A percentile compares a stretch with the other conserved stretches of the same genome.
Conservation (phyloP, 2,329 filamentous ascomycete species). For the Drechslerella stenobrocha region DNA sequence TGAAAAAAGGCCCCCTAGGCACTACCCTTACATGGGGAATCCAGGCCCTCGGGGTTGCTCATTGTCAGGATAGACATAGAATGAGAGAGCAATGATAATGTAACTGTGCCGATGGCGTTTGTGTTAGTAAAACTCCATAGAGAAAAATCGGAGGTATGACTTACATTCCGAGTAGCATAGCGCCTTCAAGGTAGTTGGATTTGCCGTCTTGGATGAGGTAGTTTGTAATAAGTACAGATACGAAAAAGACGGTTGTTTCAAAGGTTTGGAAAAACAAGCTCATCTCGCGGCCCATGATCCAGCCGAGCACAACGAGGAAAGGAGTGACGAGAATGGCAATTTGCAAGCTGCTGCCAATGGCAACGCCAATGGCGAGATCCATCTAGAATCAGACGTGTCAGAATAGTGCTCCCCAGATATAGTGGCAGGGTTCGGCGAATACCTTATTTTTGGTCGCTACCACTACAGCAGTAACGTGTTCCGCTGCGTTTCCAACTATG, state of each 20-base stretch:
- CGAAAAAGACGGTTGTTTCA: slow-evolving; percentile 53
- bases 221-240: slow-evolving; percentile 53
- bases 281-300: slow-evolving; percentile 74
- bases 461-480: slow-evolving; percentile 79
- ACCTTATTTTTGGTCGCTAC: slow-evolving; percentile 78
- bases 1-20: slow-evolving; percentile 10
- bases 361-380: slow-evolving; percentile 72
- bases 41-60: slow-evolving; percentile 49
- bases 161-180: slow-evolving; percentile 67
- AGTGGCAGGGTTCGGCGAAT: slow-evolving; percentile 1
- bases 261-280: slow-evolving; percentile 76
- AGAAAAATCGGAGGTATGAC: slow-evolving; percentile 49
- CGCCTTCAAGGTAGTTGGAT: slow-evolving; percentile 81
- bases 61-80: slow-evolving; percentile 65
- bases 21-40: slow-evolving; percentile 23
- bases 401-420: not conserved
- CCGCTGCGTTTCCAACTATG: slow-evolving; percentile 77
- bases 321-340: slow-evolving; percentile 81
- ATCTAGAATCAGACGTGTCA: slow-evolving; percentile 55
- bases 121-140: not conserved
- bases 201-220: slow-evolving; percentile 79
- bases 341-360: slow-evolving; percentile 79
- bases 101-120: slow-evolving; percentile 55
- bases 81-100: slow-evolving; percentile 65
- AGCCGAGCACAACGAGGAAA: slow-evolving; percentile 76